Conservation (phyloP, 306 rosid species). For the Rosa lucieae region DNA sequence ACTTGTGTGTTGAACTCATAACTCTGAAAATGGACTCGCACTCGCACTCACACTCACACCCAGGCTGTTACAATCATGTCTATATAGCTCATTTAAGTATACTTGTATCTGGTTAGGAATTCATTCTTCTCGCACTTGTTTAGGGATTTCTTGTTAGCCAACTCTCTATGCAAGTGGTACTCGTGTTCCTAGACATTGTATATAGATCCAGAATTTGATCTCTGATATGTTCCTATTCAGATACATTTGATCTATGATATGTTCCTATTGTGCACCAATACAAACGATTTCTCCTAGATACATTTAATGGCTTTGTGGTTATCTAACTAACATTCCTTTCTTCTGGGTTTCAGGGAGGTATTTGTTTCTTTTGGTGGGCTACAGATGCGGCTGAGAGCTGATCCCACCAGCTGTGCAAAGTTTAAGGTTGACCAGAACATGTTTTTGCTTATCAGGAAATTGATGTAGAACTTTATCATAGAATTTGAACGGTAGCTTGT, state of each 20-base stretch:
- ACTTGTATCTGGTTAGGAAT: background rate
- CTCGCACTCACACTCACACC: background rate
- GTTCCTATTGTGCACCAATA: background rate
- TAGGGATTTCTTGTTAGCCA: background rate
- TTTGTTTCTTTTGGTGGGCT: slow-evolving; percentile 86
- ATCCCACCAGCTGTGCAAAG: slow-evolving; percentile 54
- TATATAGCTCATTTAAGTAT: background rate
- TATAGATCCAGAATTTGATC: background rate
- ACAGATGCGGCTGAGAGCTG: slow-evolving; percentile 75
- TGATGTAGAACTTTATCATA: slow-evolving; percentile 23
- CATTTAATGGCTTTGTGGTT: background rate
- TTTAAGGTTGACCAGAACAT: slow-evolving; percentile 62
- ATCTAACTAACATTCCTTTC: slow-evolving; percentile 2
- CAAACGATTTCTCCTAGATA: background rate
- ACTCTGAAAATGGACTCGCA: background rate
- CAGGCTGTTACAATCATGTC: background rate
- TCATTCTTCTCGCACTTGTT: background rate
- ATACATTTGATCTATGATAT: background rate
- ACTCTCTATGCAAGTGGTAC: background rate
- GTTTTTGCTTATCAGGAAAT: slow-evolving; percentile 72
- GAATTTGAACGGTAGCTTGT: background rate
- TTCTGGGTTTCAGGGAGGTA: slow-evolving; percentile 54
- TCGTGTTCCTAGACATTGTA: background rate
- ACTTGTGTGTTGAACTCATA: slow-evolving; percentile 2
- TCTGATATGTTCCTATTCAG: background rate